Base-by-base conservation (phyloP, 2,329 filamentous ascomycete genomes). In the Phyllosticta ampelicida region DNA sequence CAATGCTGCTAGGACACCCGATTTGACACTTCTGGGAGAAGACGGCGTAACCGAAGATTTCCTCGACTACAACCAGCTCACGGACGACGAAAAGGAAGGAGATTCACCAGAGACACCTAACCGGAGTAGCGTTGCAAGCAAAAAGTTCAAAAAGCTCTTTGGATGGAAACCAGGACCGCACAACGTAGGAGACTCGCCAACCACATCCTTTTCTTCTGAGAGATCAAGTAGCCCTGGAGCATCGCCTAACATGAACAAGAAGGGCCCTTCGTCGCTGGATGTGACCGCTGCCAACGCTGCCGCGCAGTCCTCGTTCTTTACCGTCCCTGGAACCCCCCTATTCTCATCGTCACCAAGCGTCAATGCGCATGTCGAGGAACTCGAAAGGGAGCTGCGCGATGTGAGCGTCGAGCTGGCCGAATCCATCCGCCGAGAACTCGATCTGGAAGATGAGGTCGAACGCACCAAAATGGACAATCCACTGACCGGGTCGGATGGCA, bases 381-480 rank as follows among this genome's bases (percentile, higher is more conserved):
- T 99, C 77, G 94, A 99, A 77, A 87, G 90, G 70, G 94, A 99
- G 78, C 74, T 99, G 64, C 89, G 89, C 66, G 88, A 92, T 72
- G 92, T 99, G 74, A 95, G 90, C 76, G 82, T 86, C 61, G 94
- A 99, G 78, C 78, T 99, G 70, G 94, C 94, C 30, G 82, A 85
- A 64, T 97, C 94, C 26, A 97, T 99, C 68, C 85, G 89, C 66
- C 84, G 94, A 61, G 94, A 99, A 76, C 92, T 99, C 82, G 94
- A 99, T 65, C 75, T 99, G 29, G 94, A 99, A 72, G 94, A 99
- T 71, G 79, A 97, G 52, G 86, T 97, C 0, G 94, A 99, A 64
- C 81, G 87, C 60, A 76, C 95, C 65, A 91, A 96, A 70, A 77
- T 84, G n/a, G 90, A 96, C 67, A 79, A 80, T 62, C 80, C 48